Conservation (phyloP, 805 yeast species). For the Lipomyces kockii region DNA sequence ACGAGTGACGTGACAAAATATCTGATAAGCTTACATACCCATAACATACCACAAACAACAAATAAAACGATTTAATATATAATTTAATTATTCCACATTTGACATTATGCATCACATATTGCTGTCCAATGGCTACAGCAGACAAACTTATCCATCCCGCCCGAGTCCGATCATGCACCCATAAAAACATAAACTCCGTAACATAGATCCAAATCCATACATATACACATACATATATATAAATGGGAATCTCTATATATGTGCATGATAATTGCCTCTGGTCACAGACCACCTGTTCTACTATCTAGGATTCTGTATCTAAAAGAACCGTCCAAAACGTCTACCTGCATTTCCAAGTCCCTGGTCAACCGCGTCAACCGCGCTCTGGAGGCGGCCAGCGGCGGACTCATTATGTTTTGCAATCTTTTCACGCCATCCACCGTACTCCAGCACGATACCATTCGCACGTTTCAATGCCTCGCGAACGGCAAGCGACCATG, state of each 20-base stretch:
- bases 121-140: background rate
- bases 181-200: background rate
- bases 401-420: conserved; percentile 53
- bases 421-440: conserved; percentile 51
- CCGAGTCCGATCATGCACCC: background rate
- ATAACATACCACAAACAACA: background rate
- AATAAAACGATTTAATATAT: background rate
- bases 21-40: background rate
- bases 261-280: background rate
- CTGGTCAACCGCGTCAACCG: conserved; percentile 46
- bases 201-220: conserved; percentile 4
- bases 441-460: conserved; percentile 48
- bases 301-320: background rate
- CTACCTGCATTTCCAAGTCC: conserved; percentile 23
- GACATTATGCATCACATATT: background rate
- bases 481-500: conserved; percentile 58
- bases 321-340: conserved; percentile 21
- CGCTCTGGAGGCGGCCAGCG: conserved; percentile 50
- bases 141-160: background rate
- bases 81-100: background rate
- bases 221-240: conserved; percentile 3
- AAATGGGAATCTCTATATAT: background rate
- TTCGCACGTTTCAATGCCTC: conserved; percentile 46
- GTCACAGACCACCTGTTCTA: background rate
- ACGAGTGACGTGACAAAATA: too few species aligned